Conservation (phyloP, 495 filamentous ascomycete genomes). For the Annulohypoxylon stygium region DNA sequence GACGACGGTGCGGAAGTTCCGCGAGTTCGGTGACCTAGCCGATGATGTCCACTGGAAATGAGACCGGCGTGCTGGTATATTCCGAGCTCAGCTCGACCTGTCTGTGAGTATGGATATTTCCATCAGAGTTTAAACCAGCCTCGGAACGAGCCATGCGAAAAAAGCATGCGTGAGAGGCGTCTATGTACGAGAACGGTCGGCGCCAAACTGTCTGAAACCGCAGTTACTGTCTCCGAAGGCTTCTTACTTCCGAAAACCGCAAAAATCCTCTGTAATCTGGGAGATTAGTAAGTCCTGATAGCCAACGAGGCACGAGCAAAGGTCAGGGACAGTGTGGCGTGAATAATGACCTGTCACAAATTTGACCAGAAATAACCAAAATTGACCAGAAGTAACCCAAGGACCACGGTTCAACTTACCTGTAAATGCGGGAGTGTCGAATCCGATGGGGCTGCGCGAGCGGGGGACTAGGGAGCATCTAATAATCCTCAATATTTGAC, state of each 20-base stretch:
- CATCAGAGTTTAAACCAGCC: conserved; percentile 19
- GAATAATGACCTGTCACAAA: conserved; percentile 27
- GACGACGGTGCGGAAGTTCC: conserved; percentile 4
- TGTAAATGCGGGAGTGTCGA: conserved; percentile 26
- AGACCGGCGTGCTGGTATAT: conserved; percentile 7
- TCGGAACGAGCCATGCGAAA: conserved; percentile 24
- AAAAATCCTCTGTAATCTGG: not conserved
- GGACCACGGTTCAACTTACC: conserved; percentile 14
- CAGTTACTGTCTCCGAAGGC: conserved; percentile 4
- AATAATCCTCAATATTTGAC: conserved; percentile 5
- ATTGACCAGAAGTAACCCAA: not conserved
- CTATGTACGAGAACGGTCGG: conserved; percentile 12
- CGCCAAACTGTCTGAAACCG: conserved; percentile 10
- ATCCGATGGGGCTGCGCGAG: conserved; percentile 24
- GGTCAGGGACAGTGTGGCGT: conserved; percentile 14
- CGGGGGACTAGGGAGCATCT: conserved; percentile 15
- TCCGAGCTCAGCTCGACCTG: conserved; percentile 35
- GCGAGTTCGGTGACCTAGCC: conserved; percentile 5
- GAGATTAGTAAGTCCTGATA: conserved; percentile 19
- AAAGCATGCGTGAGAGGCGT: conserved; percentile 6
- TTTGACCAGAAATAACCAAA: not conserved
- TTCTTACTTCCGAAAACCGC: conserved; percentile 7
- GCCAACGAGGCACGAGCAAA: not conserved
- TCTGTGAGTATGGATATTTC: conserved; percentile 26
- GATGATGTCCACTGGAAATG: not conserved